Base-by-base conservation (phyloP, 2,329 filamentous ascomycete genomes). In the Colletotrichum sp. region DNA sequence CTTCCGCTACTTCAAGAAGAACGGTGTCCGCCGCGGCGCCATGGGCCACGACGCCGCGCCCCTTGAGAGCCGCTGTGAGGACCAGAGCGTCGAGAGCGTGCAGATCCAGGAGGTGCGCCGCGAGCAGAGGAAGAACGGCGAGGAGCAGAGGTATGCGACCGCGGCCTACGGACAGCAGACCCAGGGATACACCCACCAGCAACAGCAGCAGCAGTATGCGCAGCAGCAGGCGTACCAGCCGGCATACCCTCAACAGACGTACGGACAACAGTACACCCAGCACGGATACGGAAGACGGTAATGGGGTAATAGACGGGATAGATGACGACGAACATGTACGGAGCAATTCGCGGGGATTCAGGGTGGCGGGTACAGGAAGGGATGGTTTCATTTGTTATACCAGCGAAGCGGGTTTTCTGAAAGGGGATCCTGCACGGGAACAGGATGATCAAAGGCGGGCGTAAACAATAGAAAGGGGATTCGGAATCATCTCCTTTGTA, bases 11-110 rank as follows among this genome's bases (percentile, higher is more conserved):
- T 28, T 67, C 39, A 59, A 57, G 15, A 61, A 34, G 28, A 71
- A 74, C 61, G 66, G 71, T 15, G 66, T 71, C 60, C 43, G 21
- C 60, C 71, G 64, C 13, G 70, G 64, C 9, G 67, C 73, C 34
- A 59, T 59, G 16, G 13, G 43, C n/a, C n/a, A 13, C 43, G 9
- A n/a, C 12, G 43, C 57, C 15, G 52, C 43, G 13, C 63, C 67
- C 15, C 67, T 75, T 3, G 39, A 63, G 21, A 73, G 73, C 70
- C 24, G 59, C 21, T 16, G 64, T 26, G 57, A 75, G 26, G 43
- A 21, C 43, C 43, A 52, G 43, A 52, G 43, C n/a, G 43, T 52
- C 12, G 43, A 52, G 21, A 59, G 36, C 65, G 39, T 10, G 28
- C 43, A 52, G 43, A 52, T 52, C 43, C 43, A 52, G n/a, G 43